Evolutionary conservation across 139 green algal species (phyloP).

Genomic region (Picochlorum sp.): DNA sequence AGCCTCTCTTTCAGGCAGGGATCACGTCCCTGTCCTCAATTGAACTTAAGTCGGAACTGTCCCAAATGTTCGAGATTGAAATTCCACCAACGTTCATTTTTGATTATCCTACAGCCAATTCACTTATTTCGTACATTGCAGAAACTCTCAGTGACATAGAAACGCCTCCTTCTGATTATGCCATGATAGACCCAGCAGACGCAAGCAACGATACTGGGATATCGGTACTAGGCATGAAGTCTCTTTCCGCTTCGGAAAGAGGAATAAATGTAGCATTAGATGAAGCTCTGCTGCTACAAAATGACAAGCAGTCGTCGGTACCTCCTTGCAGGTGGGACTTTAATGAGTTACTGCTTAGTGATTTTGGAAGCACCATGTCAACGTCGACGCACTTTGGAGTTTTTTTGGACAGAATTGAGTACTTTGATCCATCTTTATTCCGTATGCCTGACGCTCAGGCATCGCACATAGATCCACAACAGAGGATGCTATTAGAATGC

Average conservation of each 20-base stretch:
- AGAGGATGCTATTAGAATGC: slow-evolving; percentile 48
- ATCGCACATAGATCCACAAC: slow-evolving; percentile 55
- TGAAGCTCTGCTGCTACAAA: too few relatives aligned
- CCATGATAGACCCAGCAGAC: too few relatives aligned
- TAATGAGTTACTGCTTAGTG: too few relatives aligned
- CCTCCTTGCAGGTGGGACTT: too few relatives aligned
- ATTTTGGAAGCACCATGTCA: too few relatives aligned
- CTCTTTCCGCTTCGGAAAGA: too few relatives aligned
- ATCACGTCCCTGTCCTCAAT: slow-evolving; percentile 62
- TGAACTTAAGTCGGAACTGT: slow-evolving; percentile 59
- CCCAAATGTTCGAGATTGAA: slow-evolving; percentile 16
- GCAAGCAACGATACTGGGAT: too few relatives aligned
- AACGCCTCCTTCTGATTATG: too few relatives aligned
- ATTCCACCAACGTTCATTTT: slow-evolving; percentile 47
- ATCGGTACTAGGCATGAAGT: too few relatives aligned
- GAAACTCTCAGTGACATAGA: not conserved
- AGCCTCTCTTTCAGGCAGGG: slow-evolving; percentile 30
- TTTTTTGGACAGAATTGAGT: slow-evolving; percentile 40
- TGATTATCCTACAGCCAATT: slow-evolving; percentile 39
- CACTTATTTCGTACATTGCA: not conserved
- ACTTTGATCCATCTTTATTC: slow-evolving; percentile 57
- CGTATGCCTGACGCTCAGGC: slow-evolving; percentile 38
- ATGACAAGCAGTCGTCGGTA: too few relatives aligned
- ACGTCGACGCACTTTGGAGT: slow-evolving; percentile 40
- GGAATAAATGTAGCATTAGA: too few relatives aligned